These are phyloP conservation scores for Smittium culicis DNA, from an alignment of 371 early-diverging fungal species.

Conservation along the genomic window DNA sequence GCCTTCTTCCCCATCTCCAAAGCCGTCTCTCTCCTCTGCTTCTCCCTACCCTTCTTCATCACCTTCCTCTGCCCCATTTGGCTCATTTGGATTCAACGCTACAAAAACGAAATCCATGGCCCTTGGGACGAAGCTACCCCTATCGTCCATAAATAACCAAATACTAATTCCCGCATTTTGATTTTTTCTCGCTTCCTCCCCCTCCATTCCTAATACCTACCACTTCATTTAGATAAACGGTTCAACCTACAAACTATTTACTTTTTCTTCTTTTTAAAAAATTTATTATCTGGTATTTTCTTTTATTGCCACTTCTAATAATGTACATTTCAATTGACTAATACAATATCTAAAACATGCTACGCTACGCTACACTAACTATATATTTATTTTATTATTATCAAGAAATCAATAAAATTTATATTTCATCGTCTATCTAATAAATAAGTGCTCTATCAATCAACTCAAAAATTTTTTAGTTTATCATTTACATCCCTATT, in stretches of 20 bases:
- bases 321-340: too few species aligned
- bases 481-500: too few species aligned
- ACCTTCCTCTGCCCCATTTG: conserved; percentile 79
- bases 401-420: too few species aligned
- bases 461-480: too few species aligned
- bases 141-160: conserved; percentile 30
- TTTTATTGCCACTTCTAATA: too few species aligned
- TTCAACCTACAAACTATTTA: too few species aligned
- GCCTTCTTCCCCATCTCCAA: conserved; percentile 54
- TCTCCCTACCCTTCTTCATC: conserved; percentile 51
- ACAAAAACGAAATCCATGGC: conserved; percentile 62
- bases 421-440: neutral
- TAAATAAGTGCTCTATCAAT: neutral
- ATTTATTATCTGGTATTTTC: too few species aligned
- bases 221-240: too few species aligned
- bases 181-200: neutral
- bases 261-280: too few species aligned
- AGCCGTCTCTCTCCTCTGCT: conserved; percentile 50
- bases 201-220: neutral
- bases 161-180: neutral
- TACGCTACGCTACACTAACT: too few species aligned
- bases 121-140: conserved; percentile 94
- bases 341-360: too few species aligned
- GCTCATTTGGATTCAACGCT: conserved; percentile 79
- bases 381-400: too few species aligned